These are phyloP conservation scores for Manihot esculenta DNA, from an alignment of 441 rosid species.

Conservation along the genomic window DNA sequence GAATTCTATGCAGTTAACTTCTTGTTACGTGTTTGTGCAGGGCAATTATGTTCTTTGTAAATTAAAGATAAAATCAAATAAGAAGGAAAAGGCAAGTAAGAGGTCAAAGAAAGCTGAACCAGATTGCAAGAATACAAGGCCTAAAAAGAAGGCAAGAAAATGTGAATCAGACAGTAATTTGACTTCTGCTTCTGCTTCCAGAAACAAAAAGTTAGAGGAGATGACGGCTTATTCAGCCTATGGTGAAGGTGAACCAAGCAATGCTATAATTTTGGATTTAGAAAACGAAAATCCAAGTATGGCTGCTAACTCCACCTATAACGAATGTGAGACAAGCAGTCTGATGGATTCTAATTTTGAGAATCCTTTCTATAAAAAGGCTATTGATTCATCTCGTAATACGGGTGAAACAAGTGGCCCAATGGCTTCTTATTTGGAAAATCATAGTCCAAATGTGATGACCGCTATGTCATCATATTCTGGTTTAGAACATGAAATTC, in stretches of 20 bases:
- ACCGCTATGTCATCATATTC: too few relatives aligned
- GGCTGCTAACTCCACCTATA: background rate
- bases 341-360: conserved; percentile 15
- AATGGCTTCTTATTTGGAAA: background rate
- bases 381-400: background rate
- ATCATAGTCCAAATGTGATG: background rate
- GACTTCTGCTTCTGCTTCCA: background rate
- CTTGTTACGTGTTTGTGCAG: background rate
- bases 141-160: conserved; percentile 16
- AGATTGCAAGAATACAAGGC: background rate
- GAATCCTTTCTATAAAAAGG: background rate
- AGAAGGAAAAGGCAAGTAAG: background rate
- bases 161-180: background rate
- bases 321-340: conserved; percentile 11
- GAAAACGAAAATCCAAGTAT: background rate
- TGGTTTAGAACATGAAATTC: too few relatives aligned
- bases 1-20: background rate
- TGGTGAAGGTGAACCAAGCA: background rate
- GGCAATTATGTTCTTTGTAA: conserved; percentile 5
- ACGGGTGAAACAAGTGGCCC: background rate
- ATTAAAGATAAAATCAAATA: background rate
- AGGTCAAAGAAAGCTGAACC: conserved; percentile 7
- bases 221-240: background rate
- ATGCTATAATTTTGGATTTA: background rate
- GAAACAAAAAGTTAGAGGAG: background rate